These are phyloP conservation scores for Cladochytrium replicatum DNA, from an alignment of 192 early-diverging fungal genomes.

Conservation along the genomic window DNA sequence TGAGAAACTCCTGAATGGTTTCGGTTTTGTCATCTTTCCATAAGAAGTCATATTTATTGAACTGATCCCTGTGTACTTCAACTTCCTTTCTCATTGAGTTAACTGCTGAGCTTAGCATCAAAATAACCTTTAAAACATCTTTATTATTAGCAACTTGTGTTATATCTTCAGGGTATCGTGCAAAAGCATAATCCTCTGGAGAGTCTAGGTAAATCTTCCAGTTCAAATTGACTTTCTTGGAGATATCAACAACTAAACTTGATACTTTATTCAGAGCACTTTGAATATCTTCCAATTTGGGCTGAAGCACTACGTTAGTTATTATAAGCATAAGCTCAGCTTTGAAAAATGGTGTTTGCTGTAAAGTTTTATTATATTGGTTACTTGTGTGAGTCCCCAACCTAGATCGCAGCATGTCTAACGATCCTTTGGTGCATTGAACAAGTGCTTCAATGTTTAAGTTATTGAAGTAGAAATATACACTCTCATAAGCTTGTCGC, in stretches of 20 bases:
- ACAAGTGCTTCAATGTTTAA: constrained; percentile 54
- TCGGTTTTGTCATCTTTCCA: constrained; percentile 59
- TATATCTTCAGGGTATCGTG: constrained; percentile 43
- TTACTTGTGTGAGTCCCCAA: constrained; percentile 47
- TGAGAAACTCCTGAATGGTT: constrained; percentile 49
- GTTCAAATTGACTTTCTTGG: constrained; percentile 44
- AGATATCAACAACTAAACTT: constrained; percentile 46
- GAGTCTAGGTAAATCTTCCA: constrained; percentile 40
- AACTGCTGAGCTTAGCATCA: constrained; percentile 42
- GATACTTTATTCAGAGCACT: constrained; percentile 43
- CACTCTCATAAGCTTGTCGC: constrained; percentile 44
- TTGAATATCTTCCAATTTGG: constrained; percentile 56
- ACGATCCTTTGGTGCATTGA: constrained; percentile 50
- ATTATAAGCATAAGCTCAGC: constrained; percentile 50
- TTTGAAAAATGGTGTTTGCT: constrained; percentile 49
- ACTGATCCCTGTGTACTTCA: constrained; percentile 49
- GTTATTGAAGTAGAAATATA: constrained; percentile 53
- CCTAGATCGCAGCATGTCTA: constrained; percentile 42
- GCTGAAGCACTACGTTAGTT: constrained; percentile 52
- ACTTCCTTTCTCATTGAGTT: constrained; percentile 58
- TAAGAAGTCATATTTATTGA: constrained; percentile 53
- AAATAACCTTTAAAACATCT: constrained; percentile 47
- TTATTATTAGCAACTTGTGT: constrained; percentile 60
- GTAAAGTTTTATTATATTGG: constrained; percentile 44
- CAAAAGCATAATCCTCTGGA: constrained; percentile 32